A percentile compares a stretch with the other conserved stretches of the same genome.
Conservation (phyloP, 2,329 filamentous ascomycete species). For the Colletotrichum kahawae region DNA sequence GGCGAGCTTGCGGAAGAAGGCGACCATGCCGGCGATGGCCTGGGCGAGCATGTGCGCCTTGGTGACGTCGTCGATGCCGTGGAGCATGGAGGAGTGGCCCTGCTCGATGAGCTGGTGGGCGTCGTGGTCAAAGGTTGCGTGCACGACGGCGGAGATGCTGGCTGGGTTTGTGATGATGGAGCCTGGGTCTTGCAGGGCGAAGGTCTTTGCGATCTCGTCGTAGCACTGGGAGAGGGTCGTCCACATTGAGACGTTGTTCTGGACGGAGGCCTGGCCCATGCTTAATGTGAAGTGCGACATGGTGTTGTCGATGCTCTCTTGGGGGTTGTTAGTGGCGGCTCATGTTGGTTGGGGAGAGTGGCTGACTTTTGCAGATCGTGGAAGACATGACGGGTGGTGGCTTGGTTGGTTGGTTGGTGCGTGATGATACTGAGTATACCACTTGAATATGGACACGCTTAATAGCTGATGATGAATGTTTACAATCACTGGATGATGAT, state of each 20-base stretch:
- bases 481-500: neutral
- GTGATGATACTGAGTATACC: neutral
- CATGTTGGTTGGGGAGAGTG: too few species aligned
- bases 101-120: slow-evolving; percentile 35
- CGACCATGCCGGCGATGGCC: slow-evolving; percentile 38
- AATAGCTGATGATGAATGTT: neutral
- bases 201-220: slow-evolving; percentile 8
- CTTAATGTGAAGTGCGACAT: slow-evolving; percentile 22
- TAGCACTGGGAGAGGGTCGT: slow-evolving; percentile 21
- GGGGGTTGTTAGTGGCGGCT: neutral
- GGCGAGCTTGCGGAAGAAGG: slow-evolving; percentile 31
- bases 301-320: slow-evolving; percentile 21
- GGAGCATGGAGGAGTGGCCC: slow-evolving; percentile 28
- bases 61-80: slow-evolving; percentile 34
- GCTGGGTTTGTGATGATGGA: slow-evolving; percentile 28
- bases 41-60: slow-evolving; percentile 38
- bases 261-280: slow-evolving; percentile 20
- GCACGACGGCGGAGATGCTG: slow-evolving; percentile 29
- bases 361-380: slow-evolving; percentile 9
- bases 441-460: neutral
- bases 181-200: slow-evolving; percentile 16
- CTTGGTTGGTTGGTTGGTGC: neutral
- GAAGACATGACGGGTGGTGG: slow-evolving; percentile 6
- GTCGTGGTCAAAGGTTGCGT: slow-evolving; percentile 37
- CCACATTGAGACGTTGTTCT: slow-evolving; percentile 20